Conservation (phyloP, 2,329 filamentous ascomycete genomes). For the Parasarocladium wereldwijsianum region DNA sequence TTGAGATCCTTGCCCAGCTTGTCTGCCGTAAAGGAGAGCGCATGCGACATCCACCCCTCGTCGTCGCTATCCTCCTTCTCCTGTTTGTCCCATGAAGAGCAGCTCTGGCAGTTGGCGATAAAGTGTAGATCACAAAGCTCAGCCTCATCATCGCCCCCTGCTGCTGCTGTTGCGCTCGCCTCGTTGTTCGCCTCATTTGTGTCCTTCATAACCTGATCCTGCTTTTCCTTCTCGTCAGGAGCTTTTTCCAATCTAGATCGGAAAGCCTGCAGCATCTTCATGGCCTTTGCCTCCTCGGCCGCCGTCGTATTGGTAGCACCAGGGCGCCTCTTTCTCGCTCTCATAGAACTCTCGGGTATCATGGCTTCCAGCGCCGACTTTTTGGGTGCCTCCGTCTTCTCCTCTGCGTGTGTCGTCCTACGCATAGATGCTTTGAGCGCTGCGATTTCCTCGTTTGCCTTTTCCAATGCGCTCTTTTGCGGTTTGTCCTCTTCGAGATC, state of each 20-base stretch:
- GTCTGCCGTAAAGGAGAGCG: constrained; percentile 76
- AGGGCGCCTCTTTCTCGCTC: constrained; percentile 48
- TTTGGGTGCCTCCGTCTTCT: constrained; percentile 28
- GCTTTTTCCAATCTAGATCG: constrained; percentile 56
- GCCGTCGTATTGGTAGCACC: constrained; percentile 36
- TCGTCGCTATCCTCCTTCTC: constrained; percentile 45
- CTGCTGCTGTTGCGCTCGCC: constrained; percentile 10
- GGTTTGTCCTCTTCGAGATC: constrained; percentile 12
- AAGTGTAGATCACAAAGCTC: constrained; percentile 87
- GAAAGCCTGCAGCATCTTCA: constrained; percentile 67
- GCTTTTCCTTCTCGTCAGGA: constrained; percentile 23
- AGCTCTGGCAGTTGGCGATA: constrained; percentile 88
- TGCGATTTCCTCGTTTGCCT: constrained; percentile 67
- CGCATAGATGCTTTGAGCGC: constrained; percentile 72
- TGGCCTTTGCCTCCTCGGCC: constrained; percentile 44
- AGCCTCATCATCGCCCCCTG: constrained; percentile 46
- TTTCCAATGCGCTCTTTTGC: constrained; percentile 42
- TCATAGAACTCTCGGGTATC: constrained; percentile 57
- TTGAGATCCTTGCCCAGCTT: constrained; percentile 80
- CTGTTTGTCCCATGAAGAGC: constrained; percentile 65
- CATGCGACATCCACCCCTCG: constrained; percentile 73
- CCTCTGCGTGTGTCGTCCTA: constrained; percentile 38
- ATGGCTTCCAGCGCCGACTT: constrained; percentile 58
- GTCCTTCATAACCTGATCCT: constrained; percentile 25
- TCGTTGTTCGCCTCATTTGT: constrained; percentile 9